Evolutionary conservation across 768 basidiomycete species (phyloP), one percentile per base, ranked within the genome.

Genomic region (Boletales sp.): DNA sequence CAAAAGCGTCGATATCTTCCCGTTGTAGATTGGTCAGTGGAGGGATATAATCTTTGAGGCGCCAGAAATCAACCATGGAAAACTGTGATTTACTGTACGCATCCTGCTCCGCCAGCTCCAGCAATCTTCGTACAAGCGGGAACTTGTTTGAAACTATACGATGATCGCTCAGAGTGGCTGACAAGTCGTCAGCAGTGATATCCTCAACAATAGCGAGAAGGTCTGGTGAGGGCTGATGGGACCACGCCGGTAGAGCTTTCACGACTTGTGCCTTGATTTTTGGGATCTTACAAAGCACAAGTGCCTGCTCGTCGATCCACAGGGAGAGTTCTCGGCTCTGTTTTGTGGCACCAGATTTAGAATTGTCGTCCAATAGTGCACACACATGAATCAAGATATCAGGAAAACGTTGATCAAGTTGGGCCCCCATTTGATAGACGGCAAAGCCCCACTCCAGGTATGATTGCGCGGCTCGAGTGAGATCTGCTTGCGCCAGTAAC

Each of bases 41-140:
- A 6, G 89, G 89, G 38, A 94, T 85, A 59, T 79, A 85, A 19
- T 83, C 81, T 62, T 91, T 92, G 61, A 95, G 70, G 35, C 82
- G 78, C 93, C 93, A 96, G 64, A 94, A 93, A 55, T 86, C 83
- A 9, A 72, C 72, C 46, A 71, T 69, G 0, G 79, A 70, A 48
- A 88, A 89, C 28, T 73, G 71, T 8, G 66, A 63, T 47, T 70
- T 65, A 13, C 70, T 65, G 41, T 78, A 74, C 10, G 69, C 61
- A 5, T 67, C 62, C 13, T 65, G 61, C 7, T 66, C 58, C 3
- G 80, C 72, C 50, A 78, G 69, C 18, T 81, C 76, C 3, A 73
- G 72, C n/a, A 93, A 67, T 43, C 78, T 78, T 30, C 83, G 80
- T 21, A 86, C 87, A 18, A 90, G 64, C 14, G 86, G 78, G 63